Percentiles rank a stretch among this genome's conserved stretches.
These are phyloP conservation scores for Candida glaebosa DNA, from an alignment of 805 yeast species.

Conservation along the genomic window DNA sequence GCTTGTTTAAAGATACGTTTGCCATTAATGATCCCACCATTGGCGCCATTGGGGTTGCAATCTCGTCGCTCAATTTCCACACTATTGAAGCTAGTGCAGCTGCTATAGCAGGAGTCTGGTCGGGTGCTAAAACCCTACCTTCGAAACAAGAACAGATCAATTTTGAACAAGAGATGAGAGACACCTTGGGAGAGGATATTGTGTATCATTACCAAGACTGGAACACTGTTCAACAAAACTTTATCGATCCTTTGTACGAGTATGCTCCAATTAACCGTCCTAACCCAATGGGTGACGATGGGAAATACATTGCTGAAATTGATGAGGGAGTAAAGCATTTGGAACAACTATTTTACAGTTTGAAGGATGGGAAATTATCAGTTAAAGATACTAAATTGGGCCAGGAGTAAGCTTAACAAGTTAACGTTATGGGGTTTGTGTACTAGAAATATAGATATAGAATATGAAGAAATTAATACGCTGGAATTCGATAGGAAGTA, in stretches of 20 bases:
- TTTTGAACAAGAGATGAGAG: slow-evolving; percentile 28
- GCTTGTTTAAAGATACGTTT: slow-evolving; percentile 37
- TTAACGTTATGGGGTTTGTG: no score
- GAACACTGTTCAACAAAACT: slow-evolving; percentile 19
- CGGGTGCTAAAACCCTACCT: slow-evolving; percentile 37
- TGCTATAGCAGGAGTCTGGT: slow-evolving; percentile 59
- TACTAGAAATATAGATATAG: no score
- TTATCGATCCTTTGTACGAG: slow-evolving; percentile 21
- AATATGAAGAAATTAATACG: no score
- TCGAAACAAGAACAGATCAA: slow-evolving; percentile 32
- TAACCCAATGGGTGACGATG: slow-evolving; percentile 25
- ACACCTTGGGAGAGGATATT: slow-evolving; percentile 16
- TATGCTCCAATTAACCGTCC: slow-evolving; percentile 26
- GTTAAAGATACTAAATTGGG: slow-evolving; percentile 16
- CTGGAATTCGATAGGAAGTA: no score
- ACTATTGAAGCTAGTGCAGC: slow-evolving; percentile 50
- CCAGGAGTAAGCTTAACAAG: no score
- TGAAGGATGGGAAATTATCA: slow-evolving; percentile 19
- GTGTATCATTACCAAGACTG: slow-evolving; percentile 34
- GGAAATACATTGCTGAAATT: slow-evolving; percentile 22
- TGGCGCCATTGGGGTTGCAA: slow-evolving; percentile 37
- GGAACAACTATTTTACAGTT: slow-evolving; percentile 20
- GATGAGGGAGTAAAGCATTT: slow-evolving; percentile 15
- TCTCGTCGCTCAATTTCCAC: slow-evolving; percentile 45
- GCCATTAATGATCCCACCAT: slow-evolving; percentile 41